These are phyloP conservation scores for Calonectria naviculata DNA, from an alignment of 2,329 filamentous ascomycete genomes.

Conservation along the genomic window DNA sequence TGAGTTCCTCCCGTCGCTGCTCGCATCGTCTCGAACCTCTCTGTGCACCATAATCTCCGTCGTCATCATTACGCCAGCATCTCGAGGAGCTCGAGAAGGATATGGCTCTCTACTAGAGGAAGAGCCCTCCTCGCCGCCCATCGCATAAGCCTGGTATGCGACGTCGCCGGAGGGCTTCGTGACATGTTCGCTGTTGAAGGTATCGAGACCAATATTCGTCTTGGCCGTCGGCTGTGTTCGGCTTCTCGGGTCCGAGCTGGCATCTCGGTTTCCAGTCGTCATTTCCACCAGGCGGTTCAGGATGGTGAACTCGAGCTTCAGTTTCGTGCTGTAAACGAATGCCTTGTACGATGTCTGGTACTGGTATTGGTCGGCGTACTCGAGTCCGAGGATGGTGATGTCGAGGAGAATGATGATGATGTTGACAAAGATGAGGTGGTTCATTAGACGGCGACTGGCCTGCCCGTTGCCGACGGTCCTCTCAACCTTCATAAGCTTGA, in stretches of 20 bases:
- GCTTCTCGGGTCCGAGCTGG: conserved; percentile 38
- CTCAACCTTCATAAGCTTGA: conserved; percentile 59
- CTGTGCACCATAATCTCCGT: conserved; percentile 36
- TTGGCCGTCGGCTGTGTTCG: conserved; percentile 23
- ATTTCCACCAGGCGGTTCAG: conserved; percentile 51
- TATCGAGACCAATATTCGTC: conserved; percentile 34
- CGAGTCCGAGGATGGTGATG: conserved; percentile 51
- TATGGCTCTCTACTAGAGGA: background rate
- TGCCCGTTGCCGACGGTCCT: conserved; percentile 40
- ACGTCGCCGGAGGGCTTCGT: conserved; percentile 25
- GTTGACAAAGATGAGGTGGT: conserved; percentile 59
- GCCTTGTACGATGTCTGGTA: conserved; percentile 51
- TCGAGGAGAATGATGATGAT: conserved; percentile 58
- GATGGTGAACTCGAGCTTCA: conserved; percentile 54
- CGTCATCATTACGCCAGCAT: conserved; percentile 39
- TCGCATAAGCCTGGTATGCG: conserved; percentile 38
- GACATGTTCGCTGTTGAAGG: conserved; percentile 25
- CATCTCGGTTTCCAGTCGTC: conserved; percentile 40
- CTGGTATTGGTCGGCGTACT: conserved; percentile 49
- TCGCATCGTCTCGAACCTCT: conserved; percentile 31
- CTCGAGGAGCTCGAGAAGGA: background rate
- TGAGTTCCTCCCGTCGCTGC: conserved; percentile 32
- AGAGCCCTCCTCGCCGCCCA: conserved; percentile 33
- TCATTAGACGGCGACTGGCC: conserved; percentile 39
- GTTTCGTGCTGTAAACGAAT: conserved; percentile 51